Base-by-base conservation (phyloP, 345 rosid genomes). In the sweet orange (Citrus sinensis) region DNA sequence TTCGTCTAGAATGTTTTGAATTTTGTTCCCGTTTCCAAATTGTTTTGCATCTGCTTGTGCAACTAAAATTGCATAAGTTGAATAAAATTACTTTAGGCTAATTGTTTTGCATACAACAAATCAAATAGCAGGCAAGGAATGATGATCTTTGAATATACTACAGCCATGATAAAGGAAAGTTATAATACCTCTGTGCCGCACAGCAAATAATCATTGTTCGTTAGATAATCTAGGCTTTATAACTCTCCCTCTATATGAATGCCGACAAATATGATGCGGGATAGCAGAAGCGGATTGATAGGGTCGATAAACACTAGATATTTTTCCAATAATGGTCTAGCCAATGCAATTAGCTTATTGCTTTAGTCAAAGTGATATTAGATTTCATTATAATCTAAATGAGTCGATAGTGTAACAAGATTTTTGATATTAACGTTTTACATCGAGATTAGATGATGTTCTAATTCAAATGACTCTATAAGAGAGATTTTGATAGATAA, bases 1-100 rank as follows among this genome's bases (percentile, higher is more conserved):
- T 82, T 79, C 92, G 69, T 83, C 84, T 70, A 91, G 67, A 83
- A 87, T 71, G 73, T 82, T 86, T 81, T 75, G 83, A 78, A 75
- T 81, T 60, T 84, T 76, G 17, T 75, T 74, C 75, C 63, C 71
- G 49, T 73, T 76, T 55, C 76, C 76, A 62, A 51, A 49, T 64
- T 63, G 83, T 78, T 79, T 69, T 79, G 32, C n/a, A 6, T 67
- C 27, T 68, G 82, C 83, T 75, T 22, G 80, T 73, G 80, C 80
- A 85, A 71, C 83, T 87, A 80, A 74, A 72, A 81, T 55, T 83
- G 84, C 66, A 67, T 67, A 32, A 74, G 75, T 46, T 34, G 58
- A 65, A 60, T 75, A 55, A 68, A 73, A 71, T 54, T 37, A 29
- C 62, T 24, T 4, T 37, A 62, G 17, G 73, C 67, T 1, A 81